Evolutionary conservation across 225 moss, liverwort and hornwort species (phyloP).

Genomic region (Rhytidiadelphus loreus): DNA sequence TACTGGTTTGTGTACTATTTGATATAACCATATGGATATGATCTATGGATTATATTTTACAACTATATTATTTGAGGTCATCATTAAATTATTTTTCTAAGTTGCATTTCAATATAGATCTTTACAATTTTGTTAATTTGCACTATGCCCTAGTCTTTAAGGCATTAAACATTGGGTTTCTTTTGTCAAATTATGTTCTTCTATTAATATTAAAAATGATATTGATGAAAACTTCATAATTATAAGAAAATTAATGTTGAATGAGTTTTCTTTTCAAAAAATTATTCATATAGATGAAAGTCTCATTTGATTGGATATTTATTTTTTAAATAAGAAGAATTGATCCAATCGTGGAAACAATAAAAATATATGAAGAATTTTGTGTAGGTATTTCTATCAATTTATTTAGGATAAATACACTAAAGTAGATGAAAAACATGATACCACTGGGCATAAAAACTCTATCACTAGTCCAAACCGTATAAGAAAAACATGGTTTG

Average conservation of each 20-base stretch:
- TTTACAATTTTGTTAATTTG: neutral
- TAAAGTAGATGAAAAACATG: neutral
- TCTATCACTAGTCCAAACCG: neutral
- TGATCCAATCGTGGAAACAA: no score
- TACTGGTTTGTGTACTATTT: neutral
- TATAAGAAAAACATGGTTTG: rapidly evolving
- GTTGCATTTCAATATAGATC: rapidly evolving
- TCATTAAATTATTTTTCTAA: neutral
- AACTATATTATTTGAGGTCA: neutral
- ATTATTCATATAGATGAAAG: neutral
- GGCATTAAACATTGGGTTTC: rapidly evolving
- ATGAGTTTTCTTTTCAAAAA: neutral
- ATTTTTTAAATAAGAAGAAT: neutral
- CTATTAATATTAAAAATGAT: neutral
- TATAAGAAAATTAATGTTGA: neutral
- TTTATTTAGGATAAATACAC: neutral
- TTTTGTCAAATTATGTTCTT: neutral
- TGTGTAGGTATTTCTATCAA: neutral
- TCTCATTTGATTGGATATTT: no score
- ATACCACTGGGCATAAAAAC: rapidly evolving
- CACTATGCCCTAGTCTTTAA: rapidly evolving
- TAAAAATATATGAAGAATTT: neutral
- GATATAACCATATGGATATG: neutral
- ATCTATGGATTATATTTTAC: neutral
- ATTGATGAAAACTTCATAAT: neutral